Evolutionary conservation across 176 grass and related monocot species (phyloP).

Genomic region (Hsuehochloa calcarea): DNA sequence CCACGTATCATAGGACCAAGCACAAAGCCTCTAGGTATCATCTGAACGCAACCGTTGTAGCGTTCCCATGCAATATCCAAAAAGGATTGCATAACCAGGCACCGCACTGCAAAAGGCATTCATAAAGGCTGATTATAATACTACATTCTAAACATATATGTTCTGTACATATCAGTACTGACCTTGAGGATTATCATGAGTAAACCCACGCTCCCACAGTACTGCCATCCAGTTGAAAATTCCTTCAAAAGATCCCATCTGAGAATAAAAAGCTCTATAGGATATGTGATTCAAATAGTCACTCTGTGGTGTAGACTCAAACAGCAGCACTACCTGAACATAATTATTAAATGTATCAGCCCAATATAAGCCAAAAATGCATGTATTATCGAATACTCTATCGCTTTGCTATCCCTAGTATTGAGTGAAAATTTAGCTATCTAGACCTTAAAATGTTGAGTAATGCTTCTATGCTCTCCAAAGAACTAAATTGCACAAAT

Average conservation of each 20-base stretch:
- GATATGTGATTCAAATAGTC: constrained; percentile 30
- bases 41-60: constrained; percentile 43
- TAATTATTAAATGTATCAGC: constrained; percentile 18
- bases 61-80: constrained; percentile 68
- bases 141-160: constrained; percentile 20
- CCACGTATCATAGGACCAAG: constrained; percentile 73
- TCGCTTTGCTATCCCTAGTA: not conserved
- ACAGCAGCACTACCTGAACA: constrained; percentile 66
- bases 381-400: not conserved
- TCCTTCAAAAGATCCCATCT: constrained; percentile 71
- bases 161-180: constrained; percentile 13
- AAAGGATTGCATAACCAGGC: constrained; percentile 89
- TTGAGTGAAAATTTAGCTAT: not conserved
- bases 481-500: too few relatives aligned
- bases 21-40: constrained; percentile 70
- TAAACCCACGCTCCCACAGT: constrained; percentile 92
- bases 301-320: constrained; percentile 59
- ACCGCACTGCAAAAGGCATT: constrained; percentile 64
- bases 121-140: constrained; percentile 24
- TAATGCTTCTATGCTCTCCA: too few relatives aligned
- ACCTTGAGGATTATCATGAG: constrained; percentile 96
- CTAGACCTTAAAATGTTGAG: not conserved
- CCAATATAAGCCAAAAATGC: constrained; percentile 5
- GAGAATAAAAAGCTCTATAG: constrained; percentile 46
- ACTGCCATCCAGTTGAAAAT: constrained; percentile 82